phyloP scores from a whole-genome alignment of 2,329 filamentous ascomycete species.

The Penicillium sp. region DNA sequence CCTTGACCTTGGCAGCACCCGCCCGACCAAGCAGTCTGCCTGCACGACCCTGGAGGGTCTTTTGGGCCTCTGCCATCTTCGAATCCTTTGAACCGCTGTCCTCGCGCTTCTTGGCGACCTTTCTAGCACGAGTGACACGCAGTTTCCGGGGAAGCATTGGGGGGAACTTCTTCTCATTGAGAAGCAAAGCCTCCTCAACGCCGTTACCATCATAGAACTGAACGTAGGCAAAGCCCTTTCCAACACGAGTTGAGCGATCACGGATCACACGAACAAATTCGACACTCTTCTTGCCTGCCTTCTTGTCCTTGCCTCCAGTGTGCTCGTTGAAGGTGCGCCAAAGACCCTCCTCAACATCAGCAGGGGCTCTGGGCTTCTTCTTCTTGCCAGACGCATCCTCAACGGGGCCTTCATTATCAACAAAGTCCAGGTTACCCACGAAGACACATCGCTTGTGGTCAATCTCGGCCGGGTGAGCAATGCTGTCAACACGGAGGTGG shows the following conservation, averaged over 20 bases:
- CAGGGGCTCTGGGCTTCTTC: conserved; percentile 73
- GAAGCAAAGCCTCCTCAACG: conserved; percentile 85
- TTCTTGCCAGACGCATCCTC: conserved; percentile 62
- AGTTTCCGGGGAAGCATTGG: conserved; percentile 88
- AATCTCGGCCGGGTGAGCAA: conserved; percentile 79
- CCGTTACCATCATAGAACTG: conserved; percentile 89
- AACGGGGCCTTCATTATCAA: conserved; percentile 81
- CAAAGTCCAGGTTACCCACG: conserved; percentile 92
- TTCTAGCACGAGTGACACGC: conserved; percentile 83
- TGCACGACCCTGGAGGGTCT: conserved; percentile 42
- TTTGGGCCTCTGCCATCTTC: conserved; percentile 27
- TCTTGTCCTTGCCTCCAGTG: conserved; percentile 31
- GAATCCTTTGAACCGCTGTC: conserved; percentile 19
- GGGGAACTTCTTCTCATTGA: conserved; percentile 89
- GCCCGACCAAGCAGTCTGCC: conserved; percentile 40
- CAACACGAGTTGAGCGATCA: conserved; percentile 85
- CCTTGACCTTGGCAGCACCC: conserved; percentile 39
- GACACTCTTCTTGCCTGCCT: conserved; percentile 68
- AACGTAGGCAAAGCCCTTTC: conserved; percentile 96
- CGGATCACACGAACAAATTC: conserved; percentile 92
- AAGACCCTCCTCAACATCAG: conserved; percentile 85
- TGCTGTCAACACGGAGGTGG: conserved; percentile 85
- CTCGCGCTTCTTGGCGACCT: conserved; percentile 51
- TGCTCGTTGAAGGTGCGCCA: conserved; percentile 45
- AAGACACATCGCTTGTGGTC: conserved; percentile 93